A percentile compares a stretch with the other conserved stretches of the same genome.
phyloP scores from a whole-genome alignment of 176 grass and related monocot species.

The Oryza officinalis region DNA sequence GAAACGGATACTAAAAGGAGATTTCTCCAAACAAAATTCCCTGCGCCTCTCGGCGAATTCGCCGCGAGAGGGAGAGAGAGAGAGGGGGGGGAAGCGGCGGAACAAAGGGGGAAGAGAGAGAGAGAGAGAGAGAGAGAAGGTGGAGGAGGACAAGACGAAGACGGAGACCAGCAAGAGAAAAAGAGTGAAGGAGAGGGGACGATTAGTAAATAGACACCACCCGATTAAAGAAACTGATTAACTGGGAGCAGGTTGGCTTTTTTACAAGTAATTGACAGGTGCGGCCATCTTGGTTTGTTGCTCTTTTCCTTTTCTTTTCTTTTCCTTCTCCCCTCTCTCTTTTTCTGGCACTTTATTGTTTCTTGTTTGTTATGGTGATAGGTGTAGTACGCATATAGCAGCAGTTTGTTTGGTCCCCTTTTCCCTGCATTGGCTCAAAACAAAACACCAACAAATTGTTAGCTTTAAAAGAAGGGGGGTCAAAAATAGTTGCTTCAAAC shows the following conservation, averaged over 20 bases:
- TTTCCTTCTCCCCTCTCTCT: not conserved
- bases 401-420: not conserved
- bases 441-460: not conserved
- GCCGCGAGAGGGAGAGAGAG: not conserved
- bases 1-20: constrained; percentile 13
- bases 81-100: not conserved
- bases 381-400: not conserved
- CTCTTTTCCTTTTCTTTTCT: constrained; percentile 8
- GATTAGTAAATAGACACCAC: constrained; percentile 35
- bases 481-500: not conserved
- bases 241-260: constrained; percentile 9
- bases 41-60: constrained; percentile 21
- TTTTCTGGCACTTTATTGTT: not conserved
- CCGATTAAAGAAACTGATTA: constrained; percentile 35
- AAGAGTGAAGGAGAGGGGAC: not conserved
- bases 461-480: not conserved
- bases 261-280: constrained; percentile 20
- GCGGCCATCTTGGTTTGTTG: constrained; percentile 9
- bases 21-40: constrained; percentile 14
- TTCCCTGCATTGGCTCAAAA: not conserved
- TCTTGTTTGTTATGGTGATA: not conserved
- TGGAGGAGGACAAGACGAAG: constrained; percentile 1
- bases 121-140: not conserved
- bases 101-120: not conserved
- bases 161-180: constrained; percentile 29